Evolutionary conservation across 345 rosid genomes (phyloP).

Genomic region (Excoecaria cochinchinensis): DNA sequence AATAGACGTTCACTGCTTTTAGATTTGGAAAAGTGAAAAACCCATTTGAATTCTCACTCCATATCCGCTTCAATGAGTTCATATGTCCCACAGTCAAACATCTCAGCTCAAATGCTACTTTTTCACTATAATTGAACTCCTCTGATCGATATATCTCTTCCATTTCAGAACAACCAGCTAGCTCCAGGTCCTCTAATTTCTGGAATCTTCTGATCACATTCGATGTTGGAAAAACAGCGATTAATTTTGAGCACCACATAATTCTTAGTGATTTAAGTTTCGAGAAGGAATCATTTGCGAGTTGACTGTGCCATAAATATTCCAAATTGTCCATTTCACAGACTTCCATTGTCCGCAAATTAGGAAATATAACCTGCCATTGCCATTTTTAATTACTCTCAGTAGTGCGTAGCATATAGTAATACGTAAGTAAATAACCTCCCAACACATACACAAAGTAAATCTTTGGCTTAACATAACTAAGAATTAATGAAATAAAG

Average conservation of each 20-base stretch:
- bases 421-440: background rate
- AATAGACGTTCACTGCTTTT: too few relatives aligned
- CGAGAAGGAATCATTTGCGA: background rate
- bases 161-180: background rate
- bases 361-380: slow-evolving; percentile 11
- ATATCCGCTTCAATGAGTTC: background rate
- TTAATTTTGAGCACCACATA: background rate
- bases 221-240: slow-evolving; percentile 6
- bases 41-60: too few relatives aligned
- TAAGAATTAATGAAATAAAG: too few relatives aligned
- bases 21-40: too few relatives aligned
- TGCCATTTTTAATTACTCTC: background rate
- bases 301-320: slow-evolving; percentile 7
- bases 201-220: background rate
- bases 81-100: rapidly evolving
- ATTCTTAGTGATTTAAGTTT: background rate
- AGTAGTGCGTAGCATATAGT: background rate
- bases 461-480: too few relatives aligned
- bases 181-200: background rate
- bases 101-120: background rate
- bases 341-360: background rate
- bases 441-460: background rate
- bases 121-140: background rate
- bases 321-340: background rate
- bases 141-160: slow-evolving; percentile 11